These are phyloP conservation scores for Lepiota subincarnata DNA, from an alignment of 768 basidiomycete genomes.

Conservation along the genomic window DNA sequence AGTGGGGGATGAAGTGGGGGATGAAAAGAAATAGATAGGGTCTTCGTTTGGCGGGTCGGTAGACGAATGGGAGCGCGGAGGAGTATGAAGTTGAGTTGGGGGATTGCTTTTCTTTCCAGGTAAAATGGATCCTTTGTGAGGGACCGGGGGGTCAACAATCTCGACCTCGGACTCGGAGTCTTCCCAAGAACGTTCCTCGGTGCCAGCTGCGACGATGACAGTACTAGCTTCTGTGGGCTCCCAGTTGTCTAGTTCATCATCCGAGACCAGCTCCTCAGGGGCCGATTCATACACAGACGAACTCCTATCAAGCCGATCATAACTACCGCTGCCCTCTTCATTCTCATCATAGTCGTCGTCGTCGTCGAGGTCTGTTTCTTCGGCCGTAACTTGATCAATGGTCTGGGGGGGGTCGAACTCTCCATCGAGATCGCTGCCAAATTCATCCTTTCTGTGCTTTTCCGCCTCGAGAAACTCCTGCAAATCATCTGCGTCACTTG, in stretches of 20 bases:
- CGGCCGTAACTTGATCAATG: conserved; percentile 16
- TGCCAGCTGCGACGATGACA: conserved; percentile 26
- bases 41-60: not conserved
- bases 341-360: conserved; percentile 8
- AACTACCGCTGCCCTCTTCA: conserved; percentile 6
- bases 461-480: conserved; percentile 67
- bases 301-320: not conserved
- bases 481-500: conserved; percentile 57
- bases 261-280: conserved; percentile 24
- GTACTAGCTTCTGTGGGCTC: conserved; percentile 37
- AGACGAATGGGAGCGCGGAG: conserved; percentile 29
- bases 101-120: not conserved
- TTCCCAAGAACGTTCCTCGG: conserved; percentile 3
- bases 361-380: conserved; percentile 6
- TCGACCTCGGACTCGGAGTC: conserved; percentile 25
- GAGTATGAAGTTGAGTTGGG: conserved; percentile 33
- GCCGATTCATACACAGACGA: conserved; percentile 5
- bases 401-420: conserved; percentile 12
- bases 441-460: conserved; percentile 41
- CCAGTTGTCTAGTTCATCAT: conserved; percentile 42
- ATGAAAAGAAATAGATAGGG: not conserved
- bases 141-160: conserved; percentile 21
- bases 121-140: not conserved
- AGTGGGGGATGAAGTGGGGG: not conserved
- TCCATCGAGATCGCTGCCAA: conserved; percentile 43